Conservation (phyloP, 768 basidiomycete species). For the Dioszegia crocea region DNA sequence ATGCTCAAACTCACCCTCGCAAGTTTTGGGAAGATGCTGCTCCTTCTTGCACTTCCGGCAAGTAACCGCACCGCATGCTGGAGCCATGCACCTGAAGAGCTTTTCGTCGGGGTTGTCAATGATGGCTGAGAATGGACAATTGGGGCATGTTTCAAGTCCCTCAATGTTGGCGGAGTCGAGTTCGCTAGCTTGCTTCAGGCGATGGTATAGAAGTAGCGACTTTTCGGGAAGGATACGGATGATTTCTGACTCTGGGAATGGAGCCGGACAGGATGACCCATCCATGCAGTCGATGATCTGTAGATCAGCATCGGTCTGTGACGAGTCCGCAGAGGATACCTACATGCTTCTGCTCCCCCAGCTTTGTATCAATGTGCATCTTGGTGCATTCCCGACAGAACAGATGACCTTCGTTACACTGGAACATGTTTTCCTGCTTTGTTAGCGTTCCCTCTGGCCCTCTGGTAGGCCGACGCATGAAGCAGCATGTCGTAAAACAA, state of each 20-base stretch:
- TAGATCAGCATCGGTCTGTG: not conserved
- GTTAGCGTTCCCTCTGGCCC: too few species aligned
- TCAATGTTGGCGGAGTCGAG: constrained; percentile 73
- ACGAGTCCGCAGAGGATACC: constrained; percentile 8
- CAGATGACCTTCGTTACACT: constrained; percentile 82
- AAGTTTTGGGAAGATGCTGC: constrained; percentile 51
- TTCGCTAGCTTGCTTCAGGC: constrained; percentile 68
- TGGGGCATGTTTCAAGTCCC: constrained; percentile 81
- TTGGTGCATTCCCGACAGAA: constrained; percentile 74
- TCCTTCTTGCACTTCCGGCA: constrained; percentile 73
- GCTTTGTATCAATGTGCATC: constrained; percentile 62
- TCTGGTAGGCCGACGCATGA: too few species aligned
- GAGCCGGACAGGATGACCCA: constrained; percentile 62
- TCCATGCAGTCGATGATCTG: constrained; percentile 75
- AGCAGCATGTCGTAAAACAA: too few species aligned
- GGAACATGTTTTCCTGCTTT: constrained; percentile 80
- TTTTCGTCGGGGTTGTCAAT: constrained; percentile 67
- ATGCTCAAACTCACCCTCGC: constrained; percentile 42
- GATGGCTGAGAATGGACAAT: constrained; percentile 80
- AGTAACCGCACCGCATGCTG: constrained; percentile 67
- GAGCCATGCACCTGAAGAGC: constrained; percentile 57
- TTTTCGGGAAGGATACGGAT: constrained; percentile 64
- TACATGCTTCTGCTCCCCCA: constrained; percentile 52
- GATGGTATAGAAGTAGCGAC: constrained; percentile 61
- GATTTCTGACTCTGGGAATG: constrained; percentile 70